Evolutionary conservation across 1,284 basidiomycete genomes (phyloP), one percentile per base, ranked within the genome.

Genomic region (Cutaneotrichosporon sp.): DNA sequence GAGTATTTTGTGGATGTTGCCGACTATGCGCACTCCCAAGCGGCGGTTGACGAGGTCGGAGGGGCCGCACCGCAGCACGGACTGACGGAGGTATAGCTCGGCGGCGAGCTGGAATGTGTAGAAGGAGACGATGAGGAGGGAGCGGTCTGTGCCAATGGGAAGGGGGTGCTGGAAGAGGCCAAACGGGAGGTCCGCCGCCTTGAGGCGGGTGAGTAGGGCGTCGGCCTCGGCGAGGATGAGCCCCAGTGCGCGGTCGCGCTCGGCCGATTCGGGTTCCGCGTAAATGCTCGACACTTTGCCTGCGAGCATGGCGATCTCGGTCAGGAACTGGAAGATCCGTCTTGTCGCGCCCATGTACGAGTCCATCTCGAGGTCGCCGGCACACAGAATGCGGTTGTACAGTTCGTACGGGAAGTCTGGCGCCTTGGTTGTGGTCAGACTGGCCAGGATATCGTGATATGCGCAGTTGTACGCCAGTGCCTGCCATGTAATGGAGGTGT

Each of bases 51-150:
- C 49, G 16, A 69, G 41, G 45, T 63, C 62, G 10, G 55, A 50
- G 3, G 64, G 50, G 2, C 54, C 60, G 4, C 49, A 49, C 14
- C 61, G 62, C 10, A 59, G 46, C n/a, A 66, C 59, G 3, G 57
- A 46, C 25, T 67, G 66, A 3, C 67, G 61, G 16, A 70, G 59
- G 49, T 65, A 67, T 4, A 67, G 57, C 46, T 66, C 59, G 2
- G 67, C 66, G 1, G 61, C 60, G 33, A 63, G 51, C 29, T 62
- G 62, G 57, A 55, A 66, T n/a, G 61, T 60, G 38, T 65, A 57
- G 52, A 70, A 67, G 2, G 67, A 62, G 17, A 62, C 54, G 46
- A 65, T 42, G 16, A 55, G 53, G 25, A 55, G 53, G 1, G 53
- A 52, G 9, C 51, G 45, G 46, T 59, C 57, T 3, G 57, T 59